Evolutionary conservation across 352 stramenopile genomes (phyloP), one percentile per base, ranked within the genome.

Genomic region (Thalassiosira hispida): DNA sequence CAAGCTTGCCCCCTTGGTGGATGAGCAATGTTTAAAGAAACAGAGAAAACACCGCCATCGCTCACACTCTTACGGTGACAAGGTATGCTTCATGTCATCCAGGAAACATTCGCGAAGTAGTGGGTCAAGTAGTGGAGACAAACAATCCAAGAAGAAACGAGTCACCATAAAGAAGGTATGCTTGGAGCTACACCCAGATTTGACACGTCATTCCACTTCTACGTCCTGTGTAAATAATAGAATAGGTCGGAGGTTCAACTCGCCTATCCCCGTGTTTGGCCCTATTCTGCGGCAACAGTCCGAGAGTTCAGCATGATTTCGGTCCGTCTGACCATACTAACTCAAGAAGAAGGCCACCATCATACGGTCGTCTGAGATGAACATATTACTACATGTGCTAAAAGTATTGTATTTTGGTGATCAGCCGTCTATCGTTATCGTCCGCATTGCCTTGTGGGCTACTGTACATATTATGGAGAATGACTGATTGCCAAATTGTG

Each of bases 1-100:
- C 51, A 83, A 83, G 35, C 74, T 83, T 55, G 60, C 31, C 7
- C 67, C 74, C 7, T 66, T 77, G 20, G 47, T 71, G 5, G 57
- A 73, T 6, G 46, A 60, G 11, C 29, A 74, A 29, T 31, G 42
- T 6, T 56, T 64, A 11, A 56, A 70, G 6, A 60, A 61, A 33
- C 53, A 60, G 16, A 62, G 38, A 31, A 69, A 67, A 29, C 68
- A 47, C 23, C 44, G 53, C 51, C 40, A 62, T 18, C 67, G 59
- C 25, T 46, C 44, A 25, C 55, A 55, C 22, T 67, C 56, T 31
- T n/a, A 40, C 14, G 44, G 44, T 25, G 68, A 77, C 38, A 64
- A 46, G 11, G 51, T 25, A 49, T 65, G 31, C 23, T 22, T 64
- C 6, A 7, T 64, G 33, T 65, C 52, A n/a, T 62, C 74, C 60